Evolutionary conservation across 805 yeast species (phyloP), one percentile per base, ranked within the genome.

Genomic region (Saccharomycopsis sp.): DNA sequence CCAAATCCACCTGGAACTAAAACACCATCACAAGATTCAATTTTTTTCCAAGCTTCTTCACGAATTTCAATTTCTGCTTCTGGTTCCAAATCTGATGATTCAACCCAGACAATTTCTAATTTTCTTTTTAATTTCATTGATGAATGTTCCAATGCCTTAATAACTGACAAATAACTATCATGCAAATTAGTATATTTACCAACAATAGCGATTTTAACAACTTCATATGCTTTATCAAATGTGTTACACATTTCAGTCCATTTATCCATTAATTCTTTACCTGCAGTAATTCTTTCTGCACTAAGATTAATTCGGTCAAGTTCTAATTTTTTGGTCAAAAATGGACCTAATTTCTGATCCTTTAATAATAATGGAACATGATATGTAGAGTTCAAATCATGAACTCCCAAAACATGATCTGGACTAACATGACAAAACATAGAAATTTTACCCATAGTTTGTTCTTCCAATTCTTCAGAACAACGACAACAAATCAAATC

Each of bases 1-100:
- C 99, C 99, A 60, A 93, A 93, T 1, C 99, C 99, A 61, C 99
- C 99, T 32, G 99, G 98, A 47, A 93, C 96, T 48, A 93, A 74
- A 53, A 93, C 84, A 65, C 98, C 97, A 64, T 93, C 96, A 21
- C 97, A 96, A 57, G 83, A 79, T 62, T 95, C 85, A 53, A 93
- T 80, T 55, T 74, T 70, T 58, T 87, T 90, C 99, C 98, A 93
- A 43, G 97, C 96, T 64, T 84, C 82, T 65, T 90, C 96, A 71
- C 84, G 89, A 56, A 77, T 76, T 45, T 81, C 78, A 66, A 87
- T 84, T 23, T 68, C 56, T 36, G 80, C 68, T 51, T 76, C 81
- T 33, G 79, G 78, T 67, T 90, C 98, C 60, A 93, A 74, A 62
- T 87, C 89, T 29, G 87, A 71, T 8, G 96, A 85, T 66, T 93